Conservation (phyloP, 768 basidiomycete genomes). For the Lactifluus rugatus region DNA sequence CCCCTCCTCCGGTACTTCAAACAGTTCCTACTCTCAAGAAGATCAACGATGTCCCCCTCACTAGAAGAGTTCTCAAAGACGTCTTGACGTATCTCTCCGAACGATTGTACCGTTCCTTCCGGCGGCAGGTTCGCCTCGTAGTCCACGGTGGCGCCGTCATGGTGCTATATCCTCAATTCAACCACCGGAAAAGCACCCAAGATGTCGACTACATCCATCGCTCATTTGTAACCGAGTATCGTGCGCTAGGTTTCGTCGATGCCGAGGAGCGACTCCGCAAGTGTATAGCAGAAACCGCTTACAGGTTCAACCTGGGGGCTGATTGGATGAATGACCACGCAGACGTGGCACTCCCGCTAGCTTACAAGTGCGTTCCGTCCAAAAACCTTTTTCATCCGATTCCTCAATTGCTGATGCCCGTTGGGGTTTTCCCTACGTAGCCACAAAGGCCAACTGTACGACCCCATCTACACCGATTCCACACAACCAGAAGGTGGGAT, state of each 20-base stretch:
- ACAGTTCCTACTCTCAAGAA: background rate
- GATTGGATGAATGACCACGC: conserved; percentile 78
- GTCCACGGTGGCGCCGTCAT: conserved; percentile 69
- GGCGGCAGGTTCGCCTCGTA: conserved; percentile 47
- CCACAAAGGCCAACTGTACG: conserved; percentile 29
- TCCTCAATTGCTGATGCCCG: background rate
- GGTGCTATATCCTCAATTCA: conserved; percentile 47
- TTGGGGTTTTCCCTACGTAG: conserved; percentile 12
- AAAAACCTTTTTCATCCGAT: background rate
- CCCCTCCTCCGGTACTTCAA: background rate
- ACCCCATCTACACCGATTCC: conserved; percentile 49
- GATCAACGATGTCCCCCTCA: conserved; percentile 11
- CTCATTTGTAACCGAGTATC: conserved; percentile 49
- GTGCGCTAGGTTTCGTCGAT: conserved; percentile 37
- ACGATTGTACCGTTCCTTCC: conserved; percentile 37
- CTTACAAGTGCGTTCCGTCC: conserved; percentile 43
- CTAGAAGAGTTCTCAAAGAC: background rate
- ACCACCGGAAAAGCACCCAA: conserved; percentile 42
- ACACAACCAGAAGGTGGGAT: conserved; percentile 34
- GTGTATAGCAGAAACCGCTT: conserved; percentile 50
- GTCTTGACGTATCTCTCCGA: conserved; percentile 35
- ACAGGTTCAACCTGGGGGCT: conserved; percentile 38
- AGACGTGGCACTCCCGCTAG: conserved; percentile 61
- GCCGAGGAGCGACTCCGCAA: conserved; percentile 44
- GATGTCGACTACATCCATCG: conserved; percentile 63